Evolutionary conservation across 1,284 basidiomycete genomes (phyloP), one percentile per base, ranked within the genome.

Genomic region (Cerrena zonata): DNA sequence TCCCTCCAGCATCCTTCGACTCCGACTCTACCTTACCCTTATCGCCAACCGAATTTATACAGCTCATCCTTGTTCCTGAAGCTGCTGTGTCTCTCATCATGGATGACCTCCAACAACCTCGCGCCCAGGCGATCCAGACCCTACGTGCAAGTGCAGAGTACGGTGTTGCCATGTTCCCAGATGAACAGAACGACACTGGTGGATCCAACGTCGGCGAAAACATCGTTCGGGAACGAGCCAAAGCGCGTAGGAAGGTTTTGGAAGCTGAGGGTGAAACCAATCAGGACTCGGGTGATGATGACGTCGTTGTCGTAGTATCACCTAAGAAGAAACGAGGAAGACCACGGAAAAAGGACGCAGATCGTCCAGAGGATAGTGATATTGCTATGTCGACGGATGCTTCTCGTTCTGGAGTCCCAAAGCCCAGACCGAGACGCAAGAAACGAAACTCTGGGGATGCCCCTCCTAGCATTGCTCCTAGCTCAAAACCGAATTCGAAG

Each of bases 91-190:
- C 75, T 15, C 75, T 91, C 23, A 85, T 91, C 47, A 79, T 79
- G 67, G 76, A 89, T 53, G 89, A 91, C 62, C 75, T 77, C 59
- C 51, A 63, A 1, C 66, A 82, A 13, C 60, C 67, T 11, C 61
- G 61, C 27, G 67, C 70, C 2, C 69, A 77, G 18, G 84, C 83
- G 0, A 60, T 86, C 12, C 61, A 67, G 19, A 80, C 82, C n/a
- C 65, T 91, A 38, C 74, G 82, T 21, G 84, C 87, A 43, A 90
- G 87, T 56, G 78, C 82, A 1, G 75, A 77, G 38, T 91, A 89
- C 56, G 89, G 88, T 2, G 81, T 84, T 3, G 78, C 82, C 2
- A 90, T 90, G 86, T 91, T 90, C 61, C 88, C 80, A 0, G 76
- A 77, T 1, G 73, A 70, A 23, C 24, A 37, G 11, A 78, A 79